Conservation (phyloP, 176 grass and related monocot genomes). For the Aegilops sharonensis region DNA sequence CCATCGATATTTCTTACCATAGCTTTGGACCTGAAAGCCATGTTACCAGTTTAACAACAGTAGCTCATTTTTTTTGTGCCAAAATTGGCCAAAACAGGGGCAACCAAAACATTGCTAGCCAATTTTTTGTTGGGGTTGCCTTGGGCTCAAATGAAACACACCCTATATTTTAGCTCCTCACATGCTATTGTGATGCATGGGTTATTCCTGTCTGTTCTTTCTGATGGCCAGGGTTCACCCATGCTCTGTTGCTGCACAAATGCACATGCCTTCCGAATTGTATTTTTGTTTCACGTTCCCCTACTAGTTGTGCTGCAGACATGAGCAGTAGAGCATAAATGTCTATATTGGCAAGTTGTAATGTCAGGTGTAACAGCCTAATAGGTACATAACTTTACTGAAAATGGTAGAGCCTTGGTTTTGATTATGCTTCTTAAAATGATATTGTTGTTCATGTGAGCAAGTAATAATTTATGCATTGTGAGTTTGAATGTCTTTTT, state of each 20-base stretch:
- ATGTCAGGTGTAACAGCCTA: not conserved
- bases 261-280: constrained; percentile 8
- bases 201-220: constrained; percentile 21
- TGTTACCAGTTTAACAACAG: not conserved
- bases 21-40: not conserved
- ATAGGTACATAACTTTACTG: not conserved
- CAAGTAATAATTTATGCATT: not conserved
- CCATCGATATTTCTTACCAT: not conserved
- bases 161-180: constrained; percentile 1
- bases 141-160: not conserved
- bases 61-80: not conserved
- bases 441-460: constrained; percentile 13
- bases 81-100: not conserved
- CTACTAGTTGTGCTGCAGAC: constrained; percentile 14
- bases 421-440: constrained; percentile 12
- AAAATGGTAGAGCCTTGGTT: not conserved
- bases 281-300: constrained; percentile 12
- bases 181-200: constrained; percentile 8
- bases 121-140: not conserved
- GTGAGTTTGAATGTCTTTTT: not conserved
- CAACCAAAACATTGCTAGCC: not conserved
- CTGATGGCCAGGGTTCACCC: not conserved
- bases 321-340: constrained; percentile 7
- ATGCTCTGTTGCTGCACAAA: not conserved
- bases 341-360: constrained; percentile 9